Conservation (phyloP, 768 basidiomycete genomes). For the Gautieria morchelliformis region DNA sequence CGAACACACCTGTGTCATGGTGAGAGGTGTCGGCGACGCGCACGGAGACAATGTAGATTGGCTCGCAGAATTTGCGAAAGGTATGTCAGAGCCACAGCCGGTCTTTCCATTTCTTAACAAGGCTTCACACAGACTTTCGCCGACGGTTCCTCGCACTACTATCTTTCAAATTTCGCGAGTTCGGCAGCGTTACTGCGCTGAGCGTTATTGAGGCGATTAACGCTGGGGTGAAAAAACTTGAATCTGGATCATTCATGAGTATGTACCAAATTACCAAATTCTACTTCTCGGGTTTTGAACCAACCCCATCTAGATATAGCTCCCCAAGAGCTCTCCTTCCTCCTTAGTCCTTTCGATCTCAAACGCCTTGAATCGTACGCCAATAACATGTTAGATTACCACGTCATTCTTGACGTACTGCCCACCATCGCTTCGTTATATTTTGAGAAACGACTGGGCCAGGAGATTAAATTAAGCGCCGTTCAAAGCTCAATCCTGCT, state of each 20-base stretch:
- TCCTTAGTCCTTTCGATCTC: conserved; percentile 86
- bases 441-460: conserved; percentile 67
- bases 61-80: conserved; percentile 83
- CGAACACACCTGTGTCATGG: conserved; percentile 95
- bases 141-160: conserved; percentile 80
- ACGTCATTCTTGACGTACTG: conserved; percentile 87
- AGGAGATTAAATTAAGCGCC: conserved; percentile 62
- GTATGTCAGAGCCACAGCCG: conserved; percentile 26
- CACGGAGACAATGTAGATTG: conserved; percentile 59
- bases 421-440: conserved; percentile 75
- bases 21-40: conserved; percentile 69
- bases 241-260: conserved; percentile 31
- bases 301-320: conserved; percentile 33
- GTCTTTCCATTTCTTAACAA: neutral
- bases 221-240: conserved; percentile 41
- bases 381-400: conserved; percentile 93
- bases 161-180: conserved; percentile 93
- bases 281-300: conserved; percentile 15
- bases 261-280: neutral
- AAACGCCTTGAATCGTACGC: conserved; percentile 94
- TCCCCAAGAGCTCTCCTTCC: conserved; percentile 44
- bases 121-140: conserved; percentile 63
- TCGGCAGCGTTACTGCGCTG: conserved; percentile 77
- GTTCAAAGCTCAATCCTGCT: conserved; percentile 89
- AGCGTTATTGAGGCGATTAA: conserved; percentile 85